Percentiles rank a stretch among this genome's conserved stretches.
These are phyloP conservation scores for Boletus insuetus DNA, from an alignment of 768 basidiomycete genomes.

Conservation along the genomic window DNA sequence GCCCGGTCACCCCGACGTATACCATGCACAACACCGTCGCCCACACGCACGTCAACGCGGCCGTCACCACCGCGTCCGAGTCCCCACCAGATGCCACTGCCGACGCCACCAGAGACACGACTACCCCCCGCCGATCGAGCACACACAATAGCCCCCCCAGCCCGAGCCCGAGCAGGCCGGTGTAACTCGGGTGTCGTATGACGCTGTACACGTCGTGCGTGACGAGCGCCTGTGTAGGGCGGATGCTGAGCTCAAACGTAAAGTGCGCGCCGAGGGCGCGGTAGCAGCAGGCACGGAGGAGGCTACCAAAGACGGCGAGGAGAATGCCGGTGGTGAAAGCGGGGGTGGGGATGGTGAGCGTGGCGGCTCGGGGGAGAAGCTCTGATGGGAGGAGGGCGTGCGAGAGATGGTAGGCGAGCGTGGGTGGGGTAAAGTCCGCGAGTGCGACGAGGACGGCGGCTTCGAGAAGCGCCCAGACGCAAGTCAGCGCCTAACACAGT, in stretches of 20 bases:
- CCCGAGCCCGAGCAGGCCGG: neutral
- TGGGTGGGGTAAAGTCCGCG: neutral
- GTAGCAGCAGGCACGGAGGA: conserved; percentile 19
- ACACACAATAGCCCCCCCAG: conserved; percentile 3
- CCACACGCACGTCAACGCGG: neutral
- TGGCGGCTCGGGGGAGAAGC: neutral
- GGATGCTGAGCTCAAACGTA: conserved; percentile 25
- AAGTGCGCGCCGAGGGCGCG: conserved; percentile 20
- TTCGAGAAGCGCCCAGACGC: conserved; percentile 11
- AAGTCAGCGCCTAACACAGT: neutral
- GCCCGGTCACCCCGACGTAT: neutral
- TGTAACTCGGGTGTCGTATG: conserved; percentile 34
- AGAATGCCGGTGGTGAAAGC: conserved; percentile 5
- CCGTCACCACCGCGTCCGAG: neutral
- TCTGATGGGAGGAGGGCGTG: neutral
- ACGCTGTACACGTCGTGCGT: conserved; percentile 25
- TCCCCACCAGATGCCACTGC: no score
- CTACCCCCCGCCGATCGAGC: conserved; percentile 4
- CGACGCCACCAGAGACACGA: neutral
- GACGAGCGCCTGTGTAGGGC: conserved; percentile 21
- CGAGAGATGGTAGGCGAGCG: conserved; percentile 11
- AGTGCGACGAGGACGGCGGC: neutral
- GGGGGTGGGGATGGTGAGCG: neutral
- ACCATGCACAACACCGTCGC: neutral
- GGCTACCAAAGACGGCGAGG: conserved; percentile 1